Base-by-base conservation (phyloP, 345 rosid species). In the Citrus australasica region DNA sequence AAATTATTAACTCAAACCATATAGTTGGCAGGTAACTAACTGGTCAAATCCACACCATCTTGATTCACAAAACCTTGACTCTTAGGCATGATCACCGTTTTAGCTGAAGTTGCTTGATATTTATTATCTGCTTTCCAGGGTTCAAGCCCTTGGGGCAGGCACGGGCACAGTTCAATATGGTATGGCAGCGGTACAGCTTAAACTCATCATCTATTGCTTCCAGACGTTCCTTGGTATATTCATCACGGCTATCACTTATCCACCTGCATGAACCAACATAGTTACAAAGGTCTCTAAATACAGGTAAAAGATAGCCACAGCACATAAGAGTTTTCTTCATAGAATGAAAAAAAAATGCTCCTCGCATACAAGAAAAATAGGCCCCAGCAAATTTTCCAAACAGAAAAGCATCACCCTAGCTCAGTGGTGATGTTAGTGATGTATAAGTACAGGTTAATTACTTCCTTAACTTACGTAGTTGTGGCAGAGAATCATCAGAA, bases 81-180 rank as follows among this genome's bases (percentile, higher is more conserved):
- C 25, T 80, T 62, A 81, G 35, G 37, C 76, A 27, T 77, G 68
- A n/a, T 78, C 73, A 77, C 78, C 82, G 8, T 46, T 8, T 61
- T 46, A 80, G 74, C 86, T 92, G 88, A 78, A 94, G 98, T 62
- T 84, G 84, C 88, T 96, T 96, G 93, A 96, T 94, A 76, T 92
- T 84, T 77, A 42, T 42, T 71, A 96, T 96, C 89, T 96, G 91
- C 84, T 92, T 92, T 46, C 97, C 99, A 60, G 99, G 99, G 83
- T 92, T 96, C 88, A 96, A 81, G 17, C 99, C 99, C 79, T 96
- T 96, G 46, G 99, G 99, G 81, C 99, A 96, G 64, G 99, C 99
- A 60, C 92, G 91, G 21, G 98, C 95, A 82, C 99, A 96, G 78
- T 94, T 96, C 97, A 96, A 79, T 77, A 96, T 94, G 21, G 98